Base-by-base conservation (phyloP, 2,329 filamentous ascomycete species). In the Epichloe aotearoae region DNA sequence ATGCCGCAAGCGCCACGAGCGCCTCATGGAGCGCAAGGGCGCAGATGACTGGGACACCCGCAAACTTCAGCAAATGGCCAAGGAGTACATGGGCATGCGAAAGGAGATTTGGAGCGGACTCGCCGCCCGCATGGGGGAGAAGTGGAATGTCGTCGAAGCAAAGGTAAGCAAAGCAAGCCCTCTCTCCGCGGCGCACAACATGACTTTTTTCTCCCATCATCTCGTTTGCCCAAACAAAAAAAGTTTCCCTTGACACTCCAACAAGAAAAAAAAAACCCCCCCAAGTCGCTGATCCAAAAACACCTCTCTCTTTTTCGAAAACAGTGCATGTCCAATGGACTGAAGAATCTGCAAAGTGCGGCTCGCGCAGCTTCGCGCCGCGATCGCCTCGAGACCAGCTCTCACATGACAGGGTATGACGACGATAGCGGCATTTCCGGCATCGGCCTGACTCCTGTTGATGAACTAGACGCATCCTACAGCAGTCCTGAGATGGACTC, bases 1-100 rank as follows among this genome's bases (percentile, higher is more conserved):
- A 17, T 95, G 88, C 69, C 86, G 88, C 56, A 95, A 95, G 70
- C 80, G 88, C 50, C 88, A 94, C 61, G 88, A 95, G 68, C 77
- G 88, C 40, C 71, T 95, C 57, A 83, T 91, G 74, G 85, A 91
- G 68, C 80, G 83, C 57, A 76, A 75, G 62, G 81, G 82, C 52
- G 79, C 82, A 46, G 83, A 88, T 59, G 84, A 90, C 60, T 93
- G 87, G 83, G 86, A 91, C 59, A 77, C 77, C 19, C 73, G 82
- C 57, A 86, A 86, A 70, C 73, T 90, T 23, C 85, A 91, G 63
- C 73, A 75, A 10, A 72, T 95, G 40, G 85, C 86, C 38, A 79
- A 79, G 63, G 83, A 86, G 62, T 95, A 95, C 68, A 86, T 88
- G 78, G 75, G 75, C 54, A 78, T 86, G 70, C 78, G 89, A 50